A percentile compares a stretch with the other conserved stretches of the same genome.
Evolutionary conservation across 345 rosid species (phyloP).

Genomic region (Gossypium sturtianum): DNA sequence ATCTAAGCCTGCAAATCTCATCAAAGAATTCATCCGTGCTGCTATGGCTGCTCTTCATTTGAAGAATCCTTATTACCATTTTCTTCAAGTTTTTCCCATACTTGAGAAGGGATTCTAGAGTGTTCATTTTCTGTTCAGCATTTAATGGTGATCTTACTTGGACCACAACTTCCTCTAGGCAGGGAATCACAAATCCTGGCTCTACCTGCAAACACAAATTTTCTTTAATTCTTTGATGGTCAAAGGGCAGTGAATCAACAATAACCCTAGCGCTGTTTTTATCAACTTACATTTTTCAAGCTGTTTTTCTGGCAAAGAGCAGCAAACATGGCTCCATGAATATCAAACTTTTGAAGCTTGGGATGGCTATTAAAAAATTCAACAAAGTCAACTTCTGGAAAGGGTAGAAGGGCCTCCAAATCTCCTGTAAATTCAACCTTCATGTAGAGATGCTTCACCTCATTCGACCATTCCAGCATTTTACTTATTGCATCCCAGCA

Average conservation of each 20-base stretch:
- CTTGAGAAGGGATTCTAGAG: constrained; percentile 72
- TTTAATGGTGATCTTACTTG: constrained; percentile 88
- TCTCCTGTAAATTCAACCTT: constrained; percentile 88
- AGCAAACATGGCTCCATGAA: constrained; percentile 98
- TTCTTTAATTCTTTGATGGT: background rate
- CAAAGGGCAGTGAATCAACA: background rate
- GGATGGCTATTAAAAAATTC: constrained; percentile 86
- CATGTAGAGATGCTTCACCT: constrained; percentile 80
- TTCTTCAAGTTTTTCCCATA: constrained; percentile 53
- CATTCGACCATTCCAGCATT: constrained; percentile 66
- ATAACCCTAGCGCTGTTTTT: background rate
- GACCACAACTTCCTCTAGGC: constrained; percentile 77
- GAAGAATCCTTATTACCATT: constrained; percentile 79
- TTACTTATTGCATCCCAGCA: constrained; percentile 78
- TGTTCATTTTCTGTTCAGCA: constrained; percentile 93
- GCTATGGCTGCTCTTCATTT: constrained; percentile 87
- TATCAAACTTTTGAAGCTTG: constrained; percentile 61
- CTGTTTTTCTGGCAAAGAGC: constrained; percentile 96
- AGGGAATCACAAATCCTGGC: constrained; percentile 59
- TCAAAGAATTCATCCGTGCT: constrained; percentile 92
- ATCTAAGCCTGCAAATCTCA: constrained; percentile 74
- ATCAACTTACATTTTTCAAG: constrained; percentile 59
- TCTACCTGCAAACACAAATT: constrained; percentile 51
- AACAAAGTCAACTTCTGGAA: constrained; percentile 84
- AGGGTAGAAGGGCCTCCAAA: constrained; percentile 65